Base-by-base conservation (phyloP, 495 filamentous ascomycete genomes). In the Hypoxylon fuscum region DNA sequence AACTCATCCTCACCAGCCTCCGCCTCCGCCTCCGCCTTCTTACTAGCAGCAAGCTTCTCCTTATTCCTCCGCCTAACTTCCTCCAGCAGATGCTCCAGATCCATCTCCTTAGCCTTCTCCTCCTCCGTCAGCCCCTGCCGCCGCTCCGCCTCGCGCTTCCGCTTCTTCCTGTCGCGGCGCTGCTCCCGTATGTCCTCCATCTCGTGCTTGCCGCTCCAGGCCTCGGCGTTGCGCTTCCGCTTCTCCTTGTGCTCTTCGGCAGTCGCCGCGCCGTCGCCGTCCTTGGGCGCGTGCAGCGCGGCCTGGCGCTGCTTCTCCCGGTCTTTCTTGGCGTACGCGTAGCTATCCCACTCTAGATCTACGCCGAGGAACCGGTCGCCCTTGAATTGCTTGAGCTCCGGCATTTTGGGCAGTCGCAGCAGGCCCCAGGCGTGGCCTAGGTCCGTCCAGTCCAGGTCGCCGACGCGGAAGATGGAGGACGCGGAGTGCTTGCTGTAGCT, bases 401-500 rank as follows among this genome's bases (percentile, higher is more conserved):
- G 95, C 95, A 98, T 98, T 72, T 90, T 94, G 35, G 95, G 95
- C 45, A 98, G 80, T 55, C 85, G 88, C 34, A 98, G 77, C 7
- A 98, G 79, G 12, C 78, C 79, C 90, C 93, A 98, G 9, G 88
- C 89, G 51, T 86, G 79, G 2, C 88, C 94, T 1, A 96, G 75
- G 38, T 89, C 90, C 34, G 80, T 77, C 95, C 95, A 98, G 72
- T 93, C 87, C 14, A 96, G 79, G 68, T 95, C 90, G 7, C 80
- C 70, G 3, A 94, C 79, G 3, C 92, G 87, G 79, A 98, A 98
- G 59, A 98, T 98, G 74, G 90, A 93, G 60, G 81, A 85, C 9
- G 93, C 92, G 72, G 92, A 85, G 64, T 98, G 94, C 70, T 97
- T 96, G 69, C 87, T 89, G 73, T 97, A 97, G 54, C 90, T 88